Evolutionary conservation across 768 basidiomycete genomes (phyloP), one percentile per base, ranked within the genome.

Genomic region (Pulveroboletus sp.): DNA sequence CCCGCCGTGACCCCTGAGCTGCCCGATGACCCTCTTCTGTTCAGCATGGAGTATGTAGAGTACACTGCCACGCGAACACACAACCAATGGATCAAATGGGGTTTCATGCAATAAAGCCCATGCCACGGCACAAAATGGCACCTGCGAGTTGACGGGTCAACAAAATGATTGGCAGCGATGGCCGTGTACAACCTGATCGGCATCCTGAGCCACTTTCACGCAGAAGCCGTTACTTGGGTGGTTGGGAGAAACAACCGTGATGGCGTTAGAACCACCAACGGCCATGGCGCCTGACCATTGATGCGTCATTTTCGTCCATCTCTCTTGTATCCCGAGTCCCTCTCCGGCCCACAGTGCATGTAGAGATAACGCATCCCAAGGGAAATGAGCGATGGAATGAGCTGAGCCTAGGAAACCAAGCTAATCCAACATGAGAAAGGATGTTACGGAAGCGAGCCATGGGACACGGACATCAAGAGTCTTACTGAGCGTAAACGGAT

Each of bases 1-100:
- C 31, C 82, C 84, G 19, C 87, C 87, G 62, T 89, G 87, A 3
- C 85, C 86, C 32, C 83, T 78, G 34, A 86, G 68, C 52, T 68
- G 71, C 7, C 82, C 76, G 3, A 75, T 49, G 6, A 82, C 51
- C 4, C 62, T 59, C 34, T 69, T 68, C 17, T 61, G 65, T 43
- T 65, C 66, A 10, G 77, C 67, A 55, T 82, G 73, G 59, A 80
- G 74, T 14, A 86, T 69, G 59, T 81, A 81, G 19, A 89, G 54
- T 19, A 84, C 56, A 47, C 77, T 78, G 32, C 74, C 72, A 26
- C 73, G 67, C 9, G 82, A 73, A 51, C 84, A 76, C 23, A 88
- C 61, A 22, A 86, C 61, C 16, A 88, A 65, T 9, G 86, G 86
- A n/a, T 81, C 74, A 13, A 75, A 68, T 2, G 75, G 78, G 0